Percentiles rank a stretch among this genome's conserved stretches.
These are phyloP conservation scores for Ogataea ramenticola DNA, from an alignment of 805 yeast species.

Conservation along the genomic window DNA sequence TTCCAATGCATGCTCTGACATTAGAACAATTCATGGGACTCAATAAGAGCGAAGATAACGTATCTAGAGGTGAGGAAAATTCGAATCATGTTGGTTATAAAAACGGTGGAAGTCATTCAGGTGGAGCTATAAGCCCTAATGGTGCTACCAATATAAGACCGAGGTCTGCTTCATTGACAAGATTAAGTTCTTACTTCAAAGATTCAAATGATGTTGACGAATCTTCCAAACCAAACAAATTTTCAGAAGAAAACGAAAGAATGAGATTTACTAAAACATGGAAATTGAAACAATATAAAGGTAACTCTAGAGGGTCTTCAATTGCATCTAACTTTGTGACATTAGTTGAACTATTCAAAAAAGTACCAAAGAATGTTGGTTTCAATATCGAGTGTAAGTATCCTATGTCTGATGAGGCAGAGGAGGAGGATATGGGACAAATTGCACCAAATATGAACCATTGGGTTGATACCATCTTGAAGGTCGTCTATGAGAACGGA, in stretches of 20 bases:
- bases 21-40: constrained; percentile 76
- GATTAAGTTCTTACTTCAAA: constrained; percentile 5
- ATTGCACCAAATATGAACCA: constrained; percentile 74
- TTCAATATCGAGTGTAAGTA: constrained; percentile 93
- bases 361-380: constrained; percentile 77
- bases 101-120: too few relatives aligned
- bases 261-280: constrained; percentile 86
- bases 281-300: constrained; percentile 81
- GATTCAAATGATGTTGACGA: constrained; percentile 22
- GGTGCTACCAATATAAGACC: constrained; percentile 14
- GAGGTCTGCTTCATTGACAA: constrained; percentile 16
- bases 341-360: constrained; percentile 72
- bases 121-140: constrained; percentile 22
- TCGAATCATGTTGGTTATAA: not conserved
- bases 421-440: constrained; percentile 81
- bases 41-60: constrained; percentile 23
- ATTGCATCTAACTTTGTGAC: constrained; percentile 92
- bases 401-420: constrained; percentile 92
- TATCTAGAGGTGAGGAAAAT: not conserved
- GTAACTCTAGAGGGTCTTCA: constrained; percentile 83
- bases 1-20: constrained; percentile 91
- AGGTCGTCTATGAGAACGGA: constrained; percentile 70
- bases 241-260: constrained; percentile 37
- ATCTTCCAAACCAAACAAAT: constrained; percentile 22
- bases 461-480: constrained; percentile 83